These are phyloP conservation scores for Gryganskiella cystojenkinii DNA, from an alignment of 192 early-diverging fungal species.

Conservation along the genomic window DNA sequence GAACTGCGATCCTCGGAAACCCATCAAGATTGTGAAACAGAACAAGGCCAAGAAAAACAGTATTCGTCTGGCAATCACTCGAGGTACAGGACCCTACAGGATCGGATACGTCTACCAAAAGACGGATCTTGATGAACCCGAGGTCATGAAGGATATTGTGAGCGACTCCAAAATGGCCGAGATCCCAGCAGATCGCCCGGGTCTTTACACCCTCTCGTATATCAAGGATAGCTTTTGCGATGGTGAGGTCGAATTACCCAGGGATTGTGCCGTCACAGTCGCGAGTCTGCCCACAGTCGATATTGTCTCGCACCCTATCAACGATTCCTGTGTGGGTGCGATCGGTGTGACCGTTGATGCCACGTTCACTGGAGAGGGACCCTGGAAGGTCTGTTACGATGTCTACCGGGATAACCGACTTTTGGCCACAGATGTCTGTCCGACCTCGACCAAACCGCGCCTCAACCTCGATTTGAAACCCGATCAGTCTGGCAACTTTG, in stretches of 20 bases:
- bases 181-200: slow-evolving; percentile 27
- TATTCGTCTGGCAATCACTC: slow-evolving; percentile 24
- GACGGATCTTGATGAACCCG: slow-evolving; percentile 36
- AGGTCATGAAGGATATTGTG: slow-evolving; percentile 27
- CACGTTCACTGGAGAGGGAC: slow-evolving; percentile 47
- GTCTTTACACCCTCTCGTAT: slow-evolving; percentile 36
- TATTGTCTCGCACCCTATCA: slow-evolving; percentile 30
- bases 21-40: slow-evolving; percentile 37
- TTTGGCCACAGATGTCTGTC: slow-evolving; percentile 12
- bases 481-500: slow-evolving; percentile 21
- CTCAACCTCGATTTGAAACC: slow-evolving; percentile 41
- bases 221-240: slow-evolving; percentile 38
- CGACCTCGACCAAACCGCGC: slow-evolving; percentile 30
- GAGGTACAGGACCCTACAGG: slow-evolving; percentile 24
- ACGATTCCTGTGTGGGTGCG: slow-evolving; percentile 42
- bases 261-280: slow-evolving; percentile 37
- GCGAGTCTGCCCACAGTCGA: slow-evolving; percentile 31
- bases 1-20: slow-evolving; percentile 28
- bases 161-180: slow-evolving; percentile 1
- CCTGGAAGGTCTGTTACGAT: slow-evolving; percentile 44
- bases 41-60: slow-evolving; percentile 4
- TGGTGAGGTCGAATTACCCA: slow-evolving; percentile 22
- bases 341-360: slow-evolving; percentile 44
- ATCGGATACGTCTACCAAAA: slow-evolving; percentile 40
- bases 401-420: slow-evolving; percentile 19